A percentile compares a stretch with the other conserved stretches of the same genome.
phyloP scores from a whole-genome alignment of 805 yeast genomes.

The Maudiozyma saulgeensis region DNA sequence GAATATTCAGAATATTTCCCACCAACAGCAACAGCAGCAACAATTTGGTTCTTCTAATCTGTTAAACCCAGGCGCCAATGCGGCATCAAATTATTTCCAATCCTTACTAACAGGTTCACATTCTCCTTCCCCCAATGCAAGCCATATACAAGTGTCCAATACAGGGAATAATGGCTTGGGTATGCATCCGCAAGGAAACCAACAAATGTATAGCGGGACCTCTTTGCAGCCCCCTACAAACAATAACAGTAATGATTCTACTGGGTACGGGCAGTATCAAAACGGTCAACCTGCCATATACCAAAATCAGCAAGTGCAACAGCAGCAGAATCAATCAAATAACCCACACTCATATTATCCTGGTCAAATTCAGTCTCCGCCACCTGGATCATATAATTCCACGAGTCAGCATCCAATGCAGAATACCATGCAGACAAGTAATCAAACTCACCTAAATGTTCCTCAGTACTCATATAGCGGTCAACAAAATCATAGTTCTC shows the following conservation, averaged over 20 bases:
- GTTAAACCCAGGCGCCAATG: slow-evolving; percentile 16
- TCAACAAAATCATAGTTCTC: neutral
- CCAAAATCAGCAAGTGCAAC: neutral
- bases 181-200: neutral
- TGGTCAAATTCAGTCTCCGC: slow-evolving; percentile 3
- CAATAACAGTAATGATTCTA: neutral
- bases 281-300: neutral
- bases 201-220: neutral
- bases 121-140: slow-evolving; percentile 16
- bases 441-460: slow-evolving; percentile 31
- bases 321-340: neutral
- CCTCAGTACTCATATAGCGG: neutral
- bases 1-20: neutral
- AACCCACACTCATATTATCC: slow-evolving; percentile 2
- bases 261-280: no score
- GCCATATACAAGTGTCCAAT: slow-evolving; percentile 9
- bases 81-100: slow-evolving; percentile 22
- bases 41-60: slow-evolving; percentile 7
- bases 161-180: neutral
- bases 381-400: neutral
- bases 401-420: slow-evolving; percentile 1
- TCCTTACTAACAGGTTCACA: slow-evolving; percentile 23
- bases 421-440: neutral
- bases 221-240: neutral
- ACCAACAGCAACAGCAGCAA: slow-evolving; percentile 2